Evolutionary conservation across 2,329 filamentous ascomycete genomes (phyloP), one percentile per base, ranked within the genome.

Genomic region (Lomentospora prolificans): DNA sequence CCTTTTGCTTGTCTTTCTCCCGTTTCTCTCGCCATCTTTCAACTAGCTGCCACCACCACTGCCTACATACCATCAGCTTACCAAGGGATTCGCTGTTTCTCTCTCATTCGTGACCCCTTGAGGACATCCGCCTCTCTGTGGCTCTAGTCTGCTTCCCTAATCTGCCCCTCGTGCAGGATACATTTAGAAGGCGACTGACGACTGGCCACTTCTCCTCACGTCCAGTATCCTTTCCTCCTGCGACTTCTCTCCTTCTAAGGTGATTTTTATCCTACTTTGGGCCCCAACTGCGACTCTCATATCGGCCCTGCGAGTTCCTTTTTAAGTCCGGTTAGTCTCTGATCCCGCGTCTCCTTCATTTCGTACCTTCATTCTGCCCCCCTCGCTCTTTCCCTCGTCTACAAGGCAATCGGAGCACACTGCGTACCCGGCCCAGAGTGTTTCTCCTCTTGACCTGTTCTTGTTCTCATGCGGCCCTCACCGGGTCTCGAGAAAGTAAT

Each of bases 381-480:
- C 50, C 51, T 59, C 61, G 59, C 60, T 51, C 53, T 55, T 59
- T 58, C 56, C 55, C 57, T 50, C 52, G 8, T 24, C 41, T 19
- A 46, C 41, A 46, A 17, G 14, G 8, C 41, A 46, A 17, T 17
- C 41, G 7, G 10, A 46, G 41, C 19, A 46, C 19, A 9, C 22
- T 46, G 19, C 41, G 41, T 46, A 22, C 22, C 41, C 10, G 41
- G 14, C 14, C 3, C 19, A 19, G 33, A 25, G 33, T 6, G n/a
- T 27, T 60, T 57, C 58, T 55, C 54, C 59, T 55, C 57, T 61
- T 57, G 57, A 50, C 30, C 57, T 63, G 61, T 46, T 55, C 53
- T 48, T 51, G 22, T 52, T 51, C 51, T 60, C 58, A 69, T 68
- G 68, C 62, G 67, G 69, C 68, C 68, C 68, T 63, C 60, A 19